These are phyloP conservation scores for Solanum gracilifrons DNA, from an alignment of 257 asterid genomes.

Conservation along the genomic window DNA sequence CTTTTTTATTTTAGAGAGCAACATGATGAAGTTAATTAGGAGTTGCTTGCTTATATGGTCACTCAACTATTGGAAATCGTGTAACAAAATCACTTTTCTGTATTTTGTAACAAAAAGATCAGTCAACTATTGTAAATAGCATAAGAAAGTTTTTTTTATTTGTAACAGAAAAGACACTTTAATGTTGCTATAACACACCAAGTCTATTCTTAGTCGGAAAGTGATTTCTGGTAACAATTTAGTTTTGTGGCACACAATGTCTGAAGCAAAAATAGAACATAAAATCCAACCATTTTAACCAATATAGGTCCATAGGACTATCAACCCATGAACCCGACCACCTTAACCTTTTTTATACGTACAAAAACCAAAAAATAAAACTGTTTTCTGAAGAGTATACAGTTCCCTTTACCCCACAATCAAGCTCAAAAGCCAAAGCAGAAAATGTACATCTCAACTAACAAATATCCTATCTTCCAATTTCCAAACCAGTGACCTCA, in stretches of 20 bases:
- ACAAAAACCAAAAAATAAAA: not conserved
- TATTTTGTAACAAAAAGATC: not conserved
- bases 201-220: not conserved
- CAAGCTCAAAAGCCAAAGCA: constrained; percentile 35
- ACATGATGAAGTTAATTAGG: not conserved
- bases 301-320: not conserved
- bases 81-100: not conserved
- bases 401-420: constrained; percentile 37
- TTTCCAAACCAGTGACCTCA: constrained; percentile 14
- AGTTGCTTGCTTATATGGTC: not conserved
- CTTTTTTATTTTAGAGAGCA: not conserved
- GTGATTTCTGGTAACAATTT: not conserved
- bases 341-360: not conserved
- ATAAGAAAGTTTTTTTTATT: not conserved
- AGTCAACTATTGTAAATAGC: not conserved
- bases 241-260: not conserved
- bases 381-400: constrained; percentile 52
- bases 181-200: not conserved
- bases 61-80: not conserved
- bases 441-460: constrained; percentile 68
- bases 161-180: not conserved
- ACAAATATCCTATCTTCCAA: constrained; percentile 61
- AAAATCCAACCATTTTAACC: not conserved
- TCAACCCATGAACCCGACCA: not conserved
- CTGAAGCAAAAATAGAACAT: not conserved